Conservation (phyloP, 1,284 basidiomycete genomes). For the Prillingera fragicola region DNA sequence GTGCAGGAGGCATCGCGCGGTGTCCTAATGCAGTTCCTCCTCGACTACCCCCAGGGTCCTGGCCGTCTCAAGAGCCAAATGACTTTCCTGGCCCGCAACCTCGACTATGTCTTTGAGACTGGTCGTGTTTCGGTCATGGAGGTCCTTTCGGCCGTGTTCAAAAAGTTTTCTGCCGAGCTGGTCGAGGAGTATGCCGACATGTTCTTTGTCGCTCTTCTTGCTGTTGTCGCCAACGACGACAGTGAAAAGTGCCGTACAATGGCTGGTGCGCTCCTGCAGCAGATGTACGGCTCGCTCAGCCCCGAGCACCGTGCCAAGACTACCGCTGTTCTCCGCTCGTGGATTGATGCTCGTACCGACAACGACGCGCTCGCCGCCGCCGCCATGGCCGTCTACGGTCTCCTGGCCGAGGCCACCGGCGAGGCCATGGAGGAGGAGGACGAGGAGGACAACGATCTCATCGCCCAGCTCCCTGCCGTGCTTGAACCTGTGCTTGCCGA, state of each 20-base stretch:
- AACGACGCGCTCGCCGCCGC: slow-evolving; percentile 47
- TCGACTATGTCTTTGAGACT: slow-evolving; percentile 84
- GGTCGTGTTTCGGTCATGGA: slow-evolving; percentile 91
- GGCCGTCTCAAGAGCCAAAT: slow-evolving; percentile 82
- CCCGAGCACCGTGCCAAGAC: slow-evolving; percentile 55
- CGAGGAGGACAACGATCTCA: slow-evolving; percentile 52
- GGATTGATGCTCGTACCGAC: slow-evolving; percentile 51
- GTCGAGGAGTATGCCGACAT: slow-evolving; percentile 80
- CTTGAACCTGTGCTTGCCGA: slow-evolving; percentile 58
- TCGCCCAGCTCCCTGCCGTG: slow-evolving; percentile 50
- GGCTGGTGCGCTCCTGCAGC: slow-evolving; percentile 75
- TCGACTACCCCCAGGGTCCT: slow-evolving; percentile 97
- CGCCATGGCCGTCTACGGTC: slow-evolving; percentile 65
- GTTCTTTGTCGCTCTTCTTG: slow-evolving; percentile 85
- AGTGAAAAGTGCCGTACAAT: slow-evolving; percentile 81
- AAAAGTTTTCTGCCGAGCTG: slow-evolving; percentile 75
- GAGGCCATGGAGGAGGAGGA: slow-evolving; percentile 54
- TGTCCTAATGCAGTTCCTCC: slow-evolving; percentile 85
- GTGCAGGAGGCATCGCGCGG: slow-evolving; percentile 89
- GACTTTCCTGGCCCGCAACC: slow-evolving; percentile 87
- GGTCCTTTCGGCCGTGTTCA: slow-evolving; percentile 71
- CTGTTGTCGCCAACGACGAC: slow-evolving; percentile 90
- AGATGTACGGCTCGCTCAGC: slow-evolving; percentile 64
- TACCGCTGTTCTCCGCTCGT: slow-evolving; percentile 66
- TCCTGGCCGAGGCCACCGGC: slow-evolving; percentile 53